Conservation (phyloP, 495 filamentous ascomycete species). For the Aspergillus haitiensis region DNA sequence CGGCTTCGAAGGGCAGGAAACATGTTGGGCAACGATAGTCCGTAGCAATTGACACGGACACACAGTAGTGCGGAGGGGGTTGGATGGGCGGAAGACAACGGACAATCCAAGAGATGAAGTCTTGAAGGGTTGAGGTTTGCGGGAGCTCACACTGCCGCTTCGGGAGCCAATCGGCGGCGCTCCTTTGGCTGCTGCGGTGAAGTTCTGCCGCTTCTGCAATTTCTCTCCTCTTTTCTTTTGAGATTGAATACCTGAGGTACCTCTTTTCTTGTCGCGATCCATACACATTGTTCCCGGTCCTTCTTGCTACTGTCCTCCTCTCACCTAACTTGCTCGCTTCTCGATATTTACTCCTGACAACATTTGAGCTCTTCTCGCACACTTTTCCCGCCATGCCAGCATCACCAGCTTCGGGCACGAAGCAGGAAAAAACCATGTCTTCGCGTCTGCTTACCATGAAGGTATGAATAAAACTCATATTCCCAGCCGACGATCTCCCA, state of each 20-base stretch:
- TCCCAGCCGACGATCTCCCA: no score
- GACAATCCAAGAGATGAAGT: slow-evolving; percentile 25
- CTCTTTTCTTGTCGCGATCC: slow-evolving; percentile 4
- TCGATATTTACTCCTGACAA: neutral
- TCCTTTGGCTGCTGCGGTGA: slow-evolving; percentile 21
- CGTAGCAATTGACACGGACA: slow-evolving; percentile 14
- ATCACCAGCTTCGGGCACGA: slow-evolving; percentile 34
- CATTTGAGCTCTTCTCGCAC: neutral
- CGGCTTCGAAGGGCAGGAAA: slow-evolving; percentile 56
- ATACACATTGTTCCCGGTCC: neutral
- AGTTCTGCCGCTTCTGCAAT: slow-evolving; percentile 26
- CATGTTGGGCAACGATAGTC: slow-evolving; percentile 47
- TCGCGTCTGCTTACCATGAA: slow-evolving; percentile 93
- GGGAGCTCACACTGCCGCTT: slow-evolving; percentile 24
- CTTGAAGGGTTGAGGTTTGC: slow-evolving; percentile 31
- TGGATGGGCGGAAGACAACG: slow-evolving; percentile 25
- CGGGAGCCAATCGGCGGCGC: slow-evolving; percentile 27
- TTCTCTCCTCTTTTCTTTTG: slow-evolving; percentile 15
- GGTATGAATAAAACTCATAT: slow-evolving; percentile 34
- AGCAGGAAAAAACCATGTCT: slow-evolving; percentile 73
- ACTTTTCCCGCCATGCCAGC: slow-evolving; percentile 37
- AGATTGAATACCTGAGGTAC: neutral
- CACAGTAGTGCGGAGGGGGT: slow-evolving; percentile 14
- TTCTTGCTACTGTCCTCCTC: neutral
- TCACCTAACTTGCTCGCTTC: slow-evolving; percentile 27